Conservation (phyloP, 208 protist genomes). For the Trypanosoma rangeli region DNA sequence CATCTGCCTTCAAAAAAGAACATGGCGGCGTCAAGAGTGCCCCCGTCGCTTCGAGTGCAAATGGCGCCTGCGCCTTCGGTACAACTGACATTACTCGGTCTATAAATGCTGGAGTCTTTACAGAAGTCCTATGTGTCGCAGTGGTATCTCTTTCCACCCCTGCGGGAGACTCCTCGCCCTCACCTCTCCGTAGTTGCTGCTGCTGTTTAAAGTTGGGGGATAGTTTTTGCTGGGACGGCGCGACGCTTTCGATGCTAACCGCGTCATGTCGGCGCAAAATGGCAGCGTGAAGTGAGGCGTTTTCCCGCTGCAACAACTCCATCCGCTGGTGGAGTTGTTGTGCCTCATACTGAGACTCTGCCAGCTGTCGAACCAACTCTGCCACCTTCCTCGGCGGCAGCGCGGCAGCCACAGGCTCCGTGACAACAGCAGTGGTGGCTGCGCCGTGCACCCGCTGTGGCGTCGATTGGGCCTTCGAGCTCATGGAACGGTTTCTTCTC, state of each 20-base stretch:
- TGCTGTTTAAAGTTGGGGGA: neutral
- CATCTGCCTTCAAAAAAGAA: neutral
- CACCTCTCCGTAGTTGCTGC: conserved; percentile 4
- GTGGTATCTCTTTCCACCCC: neutral
- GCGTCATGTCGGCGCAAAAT: neutral
- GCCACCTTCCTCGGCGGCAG: conserved; percentile 45
- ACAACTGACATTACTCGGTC: neutral
- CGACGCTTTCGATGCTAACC: neutral
- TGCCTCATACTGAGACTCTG: conserved; percentile 51
- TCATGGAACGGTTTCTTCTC: neutral
- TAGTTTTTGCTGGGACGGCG: neutral
- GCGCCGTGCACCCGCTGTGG: neutral
- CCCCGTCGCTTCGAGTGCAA: neutral
- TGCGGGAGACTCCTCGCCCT: conserved; percentile 1
- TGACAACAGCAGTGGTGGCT: neutral
- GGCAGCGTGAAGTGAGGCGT: conserved; percentile 6
- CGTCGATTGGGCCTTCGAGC: conserved; percentile 3
- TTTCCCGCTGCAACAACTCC: conserved; percentile 24
- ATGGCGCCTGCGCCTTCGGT: neutral
- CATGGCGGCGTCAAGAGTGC: neutral
- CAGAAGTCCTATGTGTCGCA: neutral
- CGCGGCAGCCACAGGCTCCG: conserved; percentile 1
- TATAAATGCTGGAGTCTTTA: conserved; percentile 9
- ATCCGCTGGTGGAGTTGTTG: conserved; percentile 40
- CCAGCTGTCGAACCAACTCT: conserved; percentile 68